Conservation (phyloP, 192 early-diverging fungal species). For the Backusella macrospora region DNA sequence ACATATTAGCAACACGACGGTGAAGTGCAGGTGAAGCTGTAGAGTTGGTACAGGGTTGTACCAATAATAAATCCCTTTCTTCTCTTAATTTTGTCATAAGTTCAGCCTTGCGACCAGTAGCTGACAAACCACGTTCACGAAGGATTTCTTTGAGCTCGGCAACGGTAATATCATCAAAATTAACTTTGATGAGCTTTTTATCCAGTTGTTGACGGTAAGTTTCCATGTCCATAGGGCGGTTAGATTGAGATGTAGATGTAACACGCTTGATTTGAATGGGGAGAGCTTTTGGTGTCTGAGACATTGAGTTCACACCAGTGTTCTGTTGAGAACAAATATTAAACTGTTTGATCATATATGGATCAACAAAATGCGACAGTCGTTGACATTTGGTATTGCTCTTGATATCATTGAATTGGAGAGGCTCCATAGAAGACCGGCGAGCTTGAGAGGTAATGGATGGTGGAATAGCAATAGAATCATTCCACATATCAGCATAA, state of each 20-base stretch:
- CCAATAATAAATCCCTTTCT: neutral
- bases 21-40: neutral
- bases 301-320: neutral
- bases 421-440: conserved; percentile 22
- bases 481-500: conserved; percentile 3
- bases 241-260: neutral
- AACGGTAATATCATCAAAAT: conserved; percentile 39
- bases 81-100: conserved; percentile 10
- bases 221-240: neutral
- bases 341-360: neutral
- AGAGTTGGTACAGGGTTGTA: neutral
- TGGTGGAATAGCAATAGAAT: neutral
- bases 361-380: neutral
- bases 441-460: too few species aligned
- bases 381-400: neutral
- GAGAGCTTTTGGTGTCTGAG: neutral
- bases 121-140: conserved; percentile 15
- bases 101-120: conserved; percentile 30
- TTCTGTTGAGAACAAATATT: neutral
- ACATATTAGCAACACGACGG: neutral
- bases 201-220: conserved; percentile 9
- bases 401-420: neutral
- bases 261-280: conserved; percentile 26
- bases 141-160: conserved; percentile 31
- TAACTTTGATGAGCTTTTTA: conserved; percentile 19